These are phyloP conservation scores for Pneumocystis sp. DNA, from an alignment of 1,139 yeast species.

Conservation along the genomic window DNA sequence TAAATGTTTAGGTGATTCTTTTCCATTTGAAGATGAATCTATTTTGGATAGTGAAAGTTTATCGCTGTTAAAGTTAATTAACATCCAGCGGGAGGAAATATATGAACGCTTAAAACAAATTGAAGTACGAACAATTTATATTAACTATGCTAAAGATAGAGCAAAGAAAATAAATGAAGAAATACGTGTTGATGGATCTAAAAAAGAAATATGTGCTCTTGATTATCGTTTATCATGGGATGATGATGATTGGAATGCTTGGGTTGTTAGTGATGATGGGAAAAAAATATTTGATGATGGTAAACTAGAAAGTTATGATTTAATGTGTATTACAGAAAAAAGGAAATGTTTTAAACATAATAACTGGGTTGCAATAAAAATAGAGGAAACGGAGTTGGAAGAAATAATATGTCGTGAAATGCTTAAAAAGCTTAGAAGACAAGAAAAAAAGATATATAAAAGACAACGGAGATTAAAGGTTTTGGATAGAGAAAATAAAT, in stretches of 20 bases:
- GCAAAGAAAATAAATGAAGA: slow-evolving; percentile 9
- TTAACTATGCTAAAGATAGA: slow-evolving; percentile 16
- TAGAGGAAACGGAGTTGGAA: slow-evolving; percentile 15
- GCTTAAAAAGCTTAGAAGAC: slow-evolving; percentile 10
- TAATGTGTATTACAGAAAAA: slow-evolving; percentile 44
- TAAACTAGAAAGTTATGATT: slow-evolving; percentile 17
- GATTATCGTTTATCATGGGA: slow-evolving; percentile 21
- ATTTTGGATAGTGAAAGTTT: slow-evolving; percentile 12
- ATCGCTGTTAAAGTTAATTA: slow-evolving; percentile 4
- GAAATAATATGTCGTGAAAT: slow-evolving; percentile 9
- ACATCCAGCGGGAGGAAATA: slow-evolving; percentile 2
- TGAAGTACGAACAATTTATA: slow-evolving; percentile 11
- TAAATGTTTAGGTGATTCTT: slow-evolving; percentile 24
- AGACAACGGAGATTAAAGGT: slow-evolving; percentile 1
- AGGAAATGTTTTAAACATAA: slow-evolving; percentile 51
- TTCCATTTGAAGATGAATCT: slow-evolving; percentile 20
- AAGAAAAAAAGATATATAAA: slow-evolving; percentile 12
- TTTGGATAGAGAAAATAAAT: neutral
- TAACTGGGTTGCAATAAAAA: slow-evolving; percentile 45
- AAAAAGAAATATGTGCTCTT: slow-evolving; percentile 31
- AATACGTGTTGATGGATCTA: slow-evolving; percentile 17
- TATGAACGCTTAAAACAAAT: slow-evolving; percentile 11
- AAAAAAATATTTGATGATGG: slow-evolving; percentile 12
- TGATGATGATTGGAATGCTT: slow-evolving; percentile 13
- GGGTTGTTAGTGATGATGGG: slow-evolving; percentile 14